Percentiles rank a stretch among this genome's conserved stretches.
phyloP scores from a whole-genome alignment of 1,284 basidiomycete genomes.

The Apiotrichum siamense region DNA sequence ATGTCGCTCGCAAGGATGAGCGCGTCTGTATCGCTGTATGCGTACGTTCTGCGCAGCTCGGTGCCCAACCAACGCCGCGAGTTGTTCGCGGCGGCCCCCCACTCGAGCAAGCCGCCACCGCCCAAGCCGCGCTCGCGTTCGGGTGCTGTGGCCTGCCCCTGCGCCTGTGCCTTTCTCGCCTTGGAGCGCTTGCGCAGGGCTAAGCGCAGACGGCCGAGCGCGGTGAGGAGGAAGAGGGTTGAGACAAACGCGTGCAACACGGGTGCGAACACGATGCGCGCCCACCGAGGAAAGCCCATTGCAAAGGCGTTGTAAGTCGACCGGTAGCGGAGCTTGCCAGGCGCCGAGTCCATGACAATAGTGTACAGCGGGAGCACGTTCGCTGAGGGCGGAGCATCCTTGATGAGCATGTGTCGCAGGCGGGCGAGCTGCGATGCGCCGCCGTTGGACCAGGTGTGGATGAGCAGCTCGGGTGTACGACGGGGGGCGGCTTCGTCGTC shows the following conservation, averaged over 20 bases:
- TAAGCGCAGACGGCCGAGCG: too few species aligned
- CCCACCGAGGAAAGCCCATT: neutral
- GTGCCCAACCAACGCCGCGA: neutral
- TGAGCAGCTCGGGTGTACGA: constrained; percentile 1
- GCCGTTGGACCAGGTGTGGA: constrained; percentile 18
- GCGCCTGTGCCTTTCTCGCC: too few species aligned
- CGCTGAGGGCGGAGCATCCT: neutral
- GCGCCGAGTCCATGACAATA: constrained; percentile 11
- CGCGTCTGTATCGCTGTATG: constrained; percentile 13
- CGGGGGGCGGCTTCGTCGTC: neutral
- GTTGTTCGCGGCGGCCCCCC: constrained; percentile 1
- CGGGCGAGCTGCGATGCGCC: constrained; percentile 2
- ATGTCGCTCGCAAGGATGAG: constrained; percentile 13
- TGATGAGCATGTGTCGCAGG: neutral
- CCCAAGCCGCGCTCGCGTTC: too few species aligned
- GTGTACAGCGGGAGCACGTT: constrained; percentile 6
- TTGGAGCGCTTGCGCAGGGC: too few species aligned
- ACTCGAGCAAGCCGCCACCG: constrained; percentile 4
- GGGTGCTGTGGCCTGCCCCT: too few species aligned
- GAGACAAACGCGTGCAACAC: constrained; percentile 4
- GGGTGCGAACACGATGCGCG: constrained; percentile 7
- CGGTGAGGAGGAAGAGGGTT: too few species aligned
- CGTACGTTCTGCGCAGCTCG: constrained; percentile 13
- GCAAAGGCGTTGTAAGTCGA: constrained; percentile 5
- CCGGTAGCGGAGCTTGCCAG: constrained; percentile 10